Evolutionary conservation across 768 basidiomycete genomes (phyloP).

Genomic region (Boletus tomentosulus): DNA sequence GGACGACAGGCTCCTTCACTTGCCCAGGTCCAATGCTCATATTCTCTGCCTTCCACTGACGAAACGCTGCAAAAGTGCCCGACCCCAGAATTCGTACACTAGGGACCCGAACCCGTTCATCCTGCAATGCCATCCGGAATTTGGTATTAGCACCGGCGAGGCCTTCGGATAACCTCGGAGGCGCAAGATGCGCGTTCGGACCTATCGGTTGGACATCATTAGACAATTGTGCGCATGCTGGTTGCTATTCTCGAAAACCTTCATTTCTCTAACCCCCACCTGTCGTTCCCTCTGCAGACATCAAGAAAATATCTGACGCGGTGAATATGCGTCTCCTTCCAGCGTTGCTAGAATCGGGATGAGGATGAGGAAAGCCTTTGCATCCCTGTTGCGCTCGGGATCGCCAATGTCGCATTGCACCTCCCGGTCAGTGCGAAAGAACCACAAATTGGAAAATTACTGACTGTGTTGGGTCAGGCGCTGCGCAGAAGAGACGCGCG

Average conservation of each 20-base stretch:
- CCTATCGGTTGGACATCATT: too few relatives aligned
- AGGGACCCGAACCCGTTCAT: too few relatives aligned
- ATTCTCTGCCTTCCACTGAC: too few relatives aligned
- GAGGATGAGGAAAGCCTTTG: slow-evolving; percentile 81
- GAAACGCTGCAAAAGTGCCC: too few relatives aligned
- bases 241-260: slow-evolving; percentile 87
- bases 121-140: too few relatives aligned
- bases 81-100: too few relatives aligned
- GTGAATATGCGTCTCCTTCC: slow-evolving; percentile 78
- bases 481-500: slow-evolving; percentile 94
- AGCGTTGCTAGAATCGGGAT: slow-evolving; percentile 75
- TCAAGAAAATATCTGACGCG: slow-evolving; percentile 59
- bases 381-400: slow-evolving; percentile 84
- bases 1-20: too few relatives aligned
- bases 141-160: too few relatives aligned
- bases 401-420: slow-evolving; percentile 77
- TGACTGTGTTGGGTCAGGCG: slow-evolving; percentile 85
- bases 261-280: slow-evolving; percentile 51
- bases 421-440: slow-evolving; percentile 63
- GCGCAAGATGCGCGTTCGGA: too few relatives aligned
- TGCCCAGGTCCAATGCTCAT: too few relatives aligned
- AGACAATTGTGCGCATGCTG: slow-evolving; percentile 77
- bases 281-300: slow-evolving; percentile 7
- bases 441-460: slow-evolving; percentile 65
- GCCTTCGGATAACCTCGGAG: too few relatives aligned